Percentiles rank a stretch among this genome's conserved stretches.
These are phyloP conservation scores for Penicillium sp. DNA, from an alignment of 2,329 filamentous ascomycete species.

Conservation along the genomic window DNA sequence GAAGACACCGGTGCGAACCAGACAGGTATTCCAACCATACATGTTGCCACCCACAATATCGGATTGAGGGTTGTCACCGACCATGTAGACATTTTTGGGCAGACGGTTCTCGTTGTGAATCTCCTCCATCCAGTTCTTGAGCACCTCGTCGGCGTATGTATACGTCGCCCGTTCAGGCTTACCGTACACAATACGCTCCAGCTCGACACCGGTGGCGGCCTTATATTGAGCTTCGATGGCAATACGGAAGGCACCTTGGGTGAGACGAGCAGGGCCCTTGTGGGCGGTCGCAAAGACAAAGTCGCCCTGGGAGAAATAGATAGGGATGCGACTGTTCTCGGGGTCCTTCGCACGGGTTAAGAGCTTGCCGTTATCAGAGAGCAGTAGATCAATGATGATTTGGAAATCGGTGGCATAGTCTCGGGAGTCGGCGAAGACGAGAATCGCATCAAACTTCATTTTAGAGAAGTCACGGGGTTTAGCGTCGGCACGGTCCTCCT, in stretches of 20 bases:
- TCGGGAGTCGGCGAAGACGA: slow-evolving; percentile 68
- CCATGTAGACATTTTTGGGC: slow-evolving; percentile 68
- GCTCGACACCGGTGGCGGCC: slow-evolving; percentile 61
- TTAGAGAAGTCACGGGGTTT: slow-evolving; percentile 67
- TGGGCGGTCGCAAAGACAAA: slow-evolving; percentile 61
- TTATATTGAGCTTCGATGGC: slow-evolving; percentile 62
- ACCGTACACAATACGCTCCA: slow-evolving; percentile 71
- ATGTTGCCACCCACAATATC: slow-evolving; percentile 73
- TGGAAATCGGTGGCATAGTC: slow-evolving; percentile 72
- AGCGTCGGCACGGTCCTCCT: slow-evolving; percentile 61
- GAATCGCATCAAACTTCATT: slow-evolving; percentile 66
- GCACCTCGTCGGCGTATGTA: slow-evolving; percentile 70
- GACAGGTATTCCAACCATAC: slow-evolving; percentile 76
- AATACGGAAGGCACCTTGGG: slow-evolving; percentile 70
- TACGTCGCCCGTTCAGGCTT: slow-evolving; percentile 72
- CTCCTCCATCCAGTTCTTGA: slow-evolving; percentile 68
- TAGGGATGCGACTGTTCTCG: slow-evolving; percentile 61
- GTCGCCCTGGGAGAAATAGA: slow-evolving; percentile 67
- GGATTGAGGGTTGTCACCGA: slow-evolving; percentile 68
- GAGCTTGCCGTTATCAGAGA: slow-evolving; percentile 62
- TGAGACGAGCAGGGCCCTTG: slow-evolving; percentile 61
- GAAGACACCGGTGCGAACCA: slow-evolving; percentile 73
- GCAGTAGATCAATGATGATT: slow-evolving; percentile 68
- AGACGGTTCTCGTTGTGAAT: slow-evolving; percentile 67
- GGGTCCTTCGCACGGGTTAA: slow-evolving; percentile 63